Evolutionary conservation across 345 rosid species (phyloP).

Genomic region (Dipteronia sinensis): DNA sequence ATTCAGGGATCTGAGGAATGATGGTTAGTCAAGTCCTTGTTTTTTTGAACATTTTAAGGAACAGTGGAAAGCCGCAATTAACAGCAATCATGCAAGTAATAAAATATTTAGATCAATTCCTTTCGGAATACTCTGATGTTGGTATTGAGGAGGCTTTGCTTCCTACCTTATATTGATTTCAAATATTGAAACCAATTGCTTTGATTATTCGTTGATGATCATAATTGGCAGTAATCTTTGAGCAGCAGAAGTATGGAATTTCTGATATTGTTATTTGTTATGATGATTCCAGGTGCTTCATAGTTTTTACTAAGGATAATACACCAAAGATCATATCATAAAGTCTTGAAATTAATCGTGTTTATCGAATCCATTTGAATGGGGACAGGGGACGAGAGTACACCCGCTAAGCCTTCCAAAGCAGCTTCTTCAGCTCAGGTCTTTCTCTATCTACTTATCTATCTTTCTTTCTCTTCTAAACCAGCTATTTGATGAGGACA

Average conservation of each 20-base stretch:
- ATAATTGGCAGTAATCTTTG: not conserved
- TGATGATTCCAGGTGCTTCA: slow-evolving; percentile 29
- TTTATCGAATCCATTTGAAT: slow-evolving; percentile 30
- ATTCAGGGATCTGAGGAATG: not conserved
- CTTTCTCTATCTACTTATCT: not conserved
- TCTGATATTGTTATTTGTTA: slow-evolving; percentile 19
- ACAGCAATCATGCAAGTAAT: not conserved
- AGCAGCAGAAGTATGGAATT: slow-evolving; percentile 5
- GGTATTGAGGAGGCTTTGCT: not conserved
- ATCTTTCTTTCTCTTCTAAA: not conserved
- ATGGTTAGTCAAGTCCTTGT: no score
- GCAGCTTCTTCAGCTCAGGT: slow-evolving; percentile 78
- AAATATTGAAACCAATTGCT: slow-evolving; percentile 5
- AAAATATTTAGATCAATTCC: not conserved
- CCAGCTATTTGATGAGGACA: not conserved
- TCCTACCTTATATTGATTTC: not conserved
- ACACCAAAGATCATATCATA: slow-evolving; percentile 1
- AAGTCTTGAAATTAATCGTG: slow-evolving; percentile 20
- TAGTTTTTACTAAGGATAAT: slow-evolving; percentile 16
- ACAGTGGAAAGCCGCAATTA: not conserved
- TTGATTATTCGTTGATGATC: not conserved
- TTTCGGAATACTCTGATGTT: not conserved
- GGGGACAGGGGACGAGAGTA: slow-evolving; percentile 83
- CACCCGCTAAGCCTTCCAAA: slow-evolving; percentile 71
- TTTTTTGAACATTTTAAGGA: not conserved